Evolutionary conservation across 2,329 filamentous ascomycete genomes (phyloP).

Genomic region (Byssochlamys sp.): DNA sequence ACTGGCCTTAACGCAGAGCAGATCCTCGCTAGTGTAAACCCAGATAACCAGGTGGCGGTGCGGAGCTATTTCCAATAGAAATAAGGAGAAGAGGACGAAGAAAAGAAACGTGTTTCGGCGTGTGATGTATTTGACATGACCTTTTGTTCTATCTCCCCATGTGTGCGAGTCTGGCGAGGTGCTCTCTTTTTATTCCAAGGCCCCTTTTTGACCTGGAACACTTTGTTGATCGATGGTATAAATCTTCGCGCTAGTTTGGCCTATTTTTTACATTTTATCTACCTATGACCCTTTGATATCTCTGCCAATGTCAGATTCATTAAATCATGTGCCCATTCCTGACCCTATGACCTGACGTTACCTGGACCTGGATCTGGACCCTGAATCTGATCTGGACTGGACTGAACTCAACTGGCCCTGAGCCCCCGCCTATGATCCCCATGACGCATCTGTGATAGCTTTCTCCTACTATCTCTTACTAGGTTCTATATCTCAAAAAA

Average conservation of each 20-base stretch:
- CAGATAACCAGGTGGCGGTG: slow-evolving; percentile 71
- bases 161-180: background rate
- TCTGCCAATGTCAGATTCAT: background rate
- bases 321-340: slow-evolving; percentile 1
- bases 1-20: slow-evolving; percentile 67
- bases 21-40: slow-evolving; percentile 63
- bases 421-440: background rate
- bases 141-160: background rate
- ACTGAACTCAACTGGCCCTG: background rate
- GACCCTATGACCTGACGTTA: background rate
- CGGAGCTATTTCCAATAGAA: slow-evolving; percentile 64
- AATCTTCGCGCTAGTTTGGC: background rate
- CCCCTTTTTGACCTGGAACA: background rate
- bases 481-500: background rate
- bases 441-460: background rate
- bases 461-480: background rate
- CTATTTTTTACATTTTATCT: background rate
- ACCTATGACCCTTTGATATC: background rate
- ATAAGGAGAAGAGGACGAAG: background rate
- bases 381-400: background rate
- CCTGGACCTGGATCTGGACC: background rate
- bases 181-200: background rate
- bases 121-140: background rate
- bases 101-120: background rate
- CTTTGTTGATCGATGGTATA: background rate